A percentile compares a stretch with the other conserved stretches of the same genome.
Evolutionary conservation across 176 grass and related monocot species (phyloP).

Genomic region (Echinochloa phyllopogon): DNA sequence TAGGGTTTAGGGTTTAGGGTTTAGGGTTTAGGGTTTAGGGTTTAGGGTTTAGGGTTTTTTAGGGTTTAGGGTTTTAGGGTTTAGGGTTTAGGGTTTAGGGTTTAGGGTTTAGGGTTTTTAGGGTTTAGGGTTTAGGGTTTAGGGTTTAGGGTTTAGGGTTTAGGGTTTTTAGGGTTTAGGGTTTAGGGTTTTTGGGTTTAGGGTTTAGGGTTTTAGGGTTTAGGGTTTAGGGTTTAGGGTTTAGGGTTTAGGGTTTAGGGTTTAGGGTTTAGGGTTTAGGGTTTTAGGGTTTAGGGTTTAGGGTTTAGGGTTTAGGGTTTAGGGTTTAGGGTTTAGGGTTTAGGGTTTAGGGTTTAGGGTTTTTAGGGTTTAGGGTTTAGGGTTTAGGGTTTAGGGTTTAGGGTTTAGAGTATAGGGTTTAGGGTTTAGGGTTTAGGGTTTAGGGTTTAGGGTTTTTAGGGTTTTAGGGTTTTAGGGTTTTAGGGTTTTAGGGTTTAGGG

Average conservation of each 20-base stretch:
- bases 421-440: neutral
- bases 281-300: neutral
- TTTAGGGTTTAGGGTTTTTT: neutral
- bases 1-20: constrained; percentile 12
- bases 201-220: neutral
- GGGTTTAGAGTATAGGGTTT: constrained; percentile 7
- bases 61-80: neutral
- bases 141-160: constrained; percentile 15
- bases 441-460: neutral
- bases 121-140: constrained; percentile 9
- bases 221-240: neutral
- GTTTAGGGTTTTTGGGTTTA: neutral
- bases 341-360: constrained; percentile 2
- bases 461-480: too few species aligned
- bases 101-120: constrained; percentile 17
- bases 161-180: neutral
- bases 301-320: constrained; percentile 6
- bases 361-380: constrained; percentile 17
- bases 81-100: constrained; percentile 1
- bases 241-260: neutral
- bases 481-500: too few species aligned
- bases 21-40: neutral
- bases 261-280: neutral
- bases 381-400: constrained; percentile 17
- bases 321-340: constrained; percentile 16